Base-by-base conservation (phyloP, 176 grass and related monocot species). In the Oryza meridionalis region DNA sequence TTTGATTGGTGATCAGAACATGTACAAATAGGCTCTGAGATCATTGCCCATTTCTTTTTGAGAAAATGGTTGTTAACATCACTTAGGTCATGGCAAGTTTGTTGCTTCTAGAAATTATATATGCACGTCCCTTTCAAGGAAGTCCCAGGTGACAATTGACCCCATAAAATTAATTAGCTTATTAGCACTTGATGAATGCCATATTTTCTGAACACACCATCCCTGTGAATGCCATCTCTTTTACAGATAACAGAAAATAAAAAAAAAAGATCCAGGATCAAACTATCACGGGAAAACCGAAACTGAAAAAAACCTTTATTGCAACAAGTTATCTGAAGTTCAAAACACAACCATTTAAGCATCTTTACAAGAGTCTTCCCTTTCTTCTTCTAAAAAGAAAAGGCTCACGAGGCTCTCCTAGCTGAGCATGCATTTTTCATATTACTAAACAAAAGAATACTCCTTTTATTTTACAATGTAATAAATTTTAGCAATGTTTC, bases 261-360 rank as follows among this genome's bases (percentile, higher is more conserved):
- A 84, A 63, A 61, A 22, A 22, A 67, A 84, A 82, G 32, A 77
- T 65, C 40, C 10, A 53, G 24, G 31, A 83, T 78, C 55, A 22
- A 82, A 83, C 31, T 31, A 13, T 88, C 73, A 88, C 86, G 74
- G 58, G 74, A 72, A 51, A 69, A 38, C 42, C 24, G 32, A 72
- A 51, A 17, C 69, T 32, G 47, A 40, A 2, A 31, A 80, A 67
- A 58, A 67, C 1, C 2, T 21, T 5, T 66, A 40, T 37, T 37
- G 35, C 27, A 11, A 17, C 42, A 67, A 70, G 42, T 11, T 67
- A 42, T 51, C n/a, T 37, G 24, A 72, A 61, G 1, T 43, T 22
- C 6, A 22, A 3, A 66, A 31, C 44, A 55, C 55, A 70, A 72
- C 15, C 4, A 71, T 63, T 45, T 24, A 49, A 47, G 42, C 80